phyloP scores from a whole-genome alignment of 2,329 filamentous ascomycete species.

The Lachnellula subtilissima region DNA sequence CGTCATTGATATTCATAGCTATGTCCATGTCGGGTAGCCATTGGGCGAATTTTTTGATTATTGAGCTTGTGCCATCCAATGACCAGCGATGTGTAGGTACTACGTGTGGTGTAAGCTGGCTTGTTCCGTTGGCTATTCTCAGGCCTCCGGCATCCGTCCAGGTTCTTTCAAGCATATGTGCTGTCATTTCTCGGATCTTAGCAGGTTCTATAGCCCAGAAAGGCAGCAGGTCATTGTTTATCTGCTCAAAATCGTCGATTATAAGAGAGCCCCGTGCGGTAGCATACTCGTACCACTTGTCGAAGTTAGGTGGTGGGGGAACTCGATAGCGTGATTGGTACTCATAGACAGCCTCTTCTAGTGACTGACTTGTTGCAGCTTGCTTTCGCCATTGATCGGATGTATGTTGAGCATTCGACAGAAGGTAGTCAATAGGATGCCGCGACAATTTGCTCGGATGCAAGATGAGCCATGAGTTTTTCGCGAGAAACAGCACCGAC shows the following conservation, averaged over 20 bases:
- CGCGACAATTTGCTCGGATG: not conserved
- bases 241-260: conserved; percentile 32
- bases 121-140: conserved; percentile 30
- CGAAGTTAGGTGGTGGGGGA: conserved; percentile 22
- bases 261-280: conserved; percentile 25
- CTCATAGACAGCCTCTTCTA: conserved; percentile 14
- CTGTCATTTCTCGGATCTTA: conserved; percentile 20
- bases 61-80: conserved; percentile 35
- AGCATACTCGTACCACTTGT: conserved; percentile 32
- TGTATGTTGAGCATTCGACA: conserved; percentile 4
- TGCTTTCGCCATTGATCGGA: conserved; percentile 11
- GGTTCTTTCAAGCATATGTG: conserved; percentile 11
- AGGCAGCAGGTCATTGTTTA: conserved; percentile 29
- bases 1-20: conserved; percentile 47
- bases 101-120: conserved; percentile 31
- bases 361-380: conserved; percentile 10
- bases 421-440: conserved; percentile 15
- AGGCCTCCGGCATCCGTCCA: conserved; percentile 32
- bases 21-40: conserved; percentile 49
- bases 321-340: conserved; percentile 18
- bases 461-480: not conserved
- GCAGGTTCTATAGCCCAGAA: conserved; percentile 30
- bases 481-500: not conserved
- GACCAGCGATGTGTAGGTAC: conserved; percentile 35
- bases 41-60: conserved; percentile 38